Evolutionary conservation across 805 yeast genomes (phyloP), one percentile per base, ranked within the genome.

Genomic region (Spencermartinsiella europaea): DNA sequence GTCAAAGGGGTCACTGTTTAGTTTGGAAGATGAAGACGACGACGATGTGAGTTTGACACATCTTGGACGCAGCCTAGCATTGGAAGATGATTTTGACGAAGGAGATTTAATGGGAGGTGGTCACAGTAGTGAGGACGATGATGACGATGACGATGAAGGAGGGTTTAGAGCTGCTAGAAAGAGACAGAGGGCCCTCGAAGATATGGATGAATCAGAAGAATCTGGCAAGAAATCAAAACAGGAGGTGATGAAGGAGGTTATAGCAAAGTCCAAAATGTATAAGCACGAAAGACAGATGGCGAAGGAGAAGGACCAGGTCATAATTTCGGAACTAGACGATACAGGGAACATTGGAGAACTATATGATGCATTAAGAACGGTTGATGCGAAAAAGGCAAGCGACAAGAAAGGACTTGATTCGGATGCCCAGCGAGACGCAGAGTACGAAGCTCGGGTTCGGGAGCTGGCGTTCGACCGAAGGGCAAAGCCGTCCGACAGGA

Each of bases 41-140:
- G 75, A 64, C 17, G 66, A 58, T 10, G 59, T 53, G 47, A 71
- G 72, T 0, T 75, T 91, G 47, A 89, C 96, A 0, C 97, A 90
- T 66, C 77, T 73, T 39, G 96, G 96, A 16, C 77, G 82, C 54
- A 69, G 84, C 0, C 69, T 89, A 35, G 67, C 82, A 0, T 64
- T 79, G 27, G 76, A 71, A n/a, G 85, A 78, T 49, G 81, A 73
- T 49, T 74, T 75, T 44, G 72, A 71, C 27, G 77, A 70, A 28
- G 80, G 72, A 22, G 79, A 70, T 51, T 57, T 69, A 34, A 70
- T 71, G 4, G n/a, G n/a, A n/a, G n/a, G n/a, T n/a, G n/a, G n/a
- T n/a, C n/a, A n/a, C n/a, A n/a, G n/a, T n/a, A n/a, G n/a, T n/a
- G n/a, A n/a, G n/a, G n/a, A n/a, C n/a, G n/a, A n/a, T n/a, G 46